These are phyloP conservation scores for Chrysanthemum makinoi DNA, from an alignment of 129 eudicot species.

Conservation along the genomic window DNA sequence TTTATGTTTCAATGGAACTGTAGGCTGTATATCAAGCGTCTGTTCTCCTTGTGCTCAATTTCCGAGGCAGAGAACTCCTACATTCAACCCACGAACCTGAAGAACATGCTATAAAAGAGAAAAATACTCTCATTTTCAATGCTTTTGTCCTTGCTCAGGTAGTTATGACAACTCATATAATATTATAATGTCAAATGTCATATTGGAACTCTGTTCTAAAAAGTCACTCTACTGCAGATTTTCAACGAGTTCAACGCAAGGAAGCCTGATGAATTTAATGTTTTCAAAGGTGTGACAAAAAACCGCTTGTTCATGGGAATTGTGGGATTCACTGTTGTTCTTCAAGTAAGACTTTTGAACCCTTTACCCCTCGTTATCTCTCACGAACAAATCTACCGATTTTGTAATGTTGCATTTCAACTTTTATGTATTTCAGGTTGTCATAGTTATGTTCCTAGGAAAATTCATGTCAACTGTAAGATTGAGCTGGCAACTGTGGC, in stretches of 20 bases:
- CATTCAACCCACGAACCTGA: slow-evolving; percentile 37
- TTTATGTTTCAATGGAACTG: slow-evolving; percentile 3
- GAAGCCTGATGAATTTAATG: slow-evolving; percentile 85
- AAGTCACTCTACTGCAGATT: slow-evolving; percentile 42
- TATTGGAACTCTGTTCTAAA: background rate
- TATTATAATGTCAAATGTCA: background rate
- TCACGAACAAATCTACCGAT: background rate
- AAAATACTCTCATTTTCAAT: slow-evolving; percentile 82
- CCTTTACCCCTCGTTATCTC: background rate
- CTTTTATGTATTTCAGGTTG: slow-evolving; percentile 39
- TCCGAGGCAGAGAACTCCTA: slow-evolving; percentile 54
- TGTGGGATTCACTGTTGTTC: slow-evolving; percentile 56
- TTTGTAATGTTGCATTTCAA: background rate
- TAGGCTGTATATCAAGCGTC: slow-evolving; percentile 86
- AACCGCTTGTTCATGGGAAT: slow-evolving; percentile 76
- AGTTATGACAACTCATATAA: background rate
- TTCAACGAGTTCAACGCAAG: slow-evolving; percentile 92
- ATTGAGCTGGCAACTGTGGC: slow-evolving; percentile 89
- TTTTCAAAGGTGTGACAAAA: slow-evolving; percentile 68
- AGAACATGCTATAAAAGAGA: slow-evolving; percentile 63
- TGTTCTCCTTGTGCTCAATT: slow-evolving; percentile 72
- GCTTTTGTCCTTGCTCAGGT: slow-evolving; percentile 94
- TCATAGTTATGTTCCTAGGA: slow-evolving; percentile 79
- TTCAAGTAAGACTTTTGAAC: slow-evolving; percentile 48
- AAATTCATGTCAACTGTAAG: slow-evolving; percentile 71